Percentiles rank a stretch among this genome's conserved stretches.
phyloP scores from a whole-genome alignment of 805 yeast species.

The Ogataea paradorogensis region DNA sequence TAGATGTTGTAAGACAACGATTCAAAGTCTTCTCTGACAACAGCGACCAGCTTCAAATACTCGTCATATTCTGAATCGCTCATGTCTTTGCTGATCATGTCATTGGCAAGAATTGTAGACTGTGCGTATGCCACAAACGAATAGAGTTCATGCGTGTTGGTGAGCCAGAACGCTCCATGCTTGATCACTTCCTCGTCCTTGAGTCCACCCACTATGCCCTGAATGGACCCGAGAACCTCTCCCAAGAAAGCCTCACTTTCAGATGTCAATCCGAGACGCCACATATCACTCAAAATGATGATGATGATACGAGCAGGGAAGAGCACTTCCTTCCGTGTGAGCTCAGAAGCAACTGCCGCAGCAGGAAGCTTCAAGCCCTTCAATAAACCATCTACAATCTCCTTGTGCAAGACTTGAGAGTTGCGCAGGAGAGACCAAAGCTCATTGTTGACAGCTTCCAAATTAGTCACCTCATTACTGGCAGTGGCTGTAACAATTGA shows the following conservation, averaged over 20 bases:
- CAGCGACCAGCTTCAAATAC: constrained; percentile 82
- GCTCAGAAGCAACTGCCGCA: constrained; percentile 77
- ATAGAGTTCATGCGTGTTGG: constrained; percentile 91
- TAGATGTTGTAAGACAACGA: constrained; percentile 89
- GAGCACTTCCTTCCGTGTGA: constrained; percentile 84
- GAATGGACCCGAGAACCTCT: constrained; percentile 82
- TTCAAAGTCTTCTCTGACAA: constrained; percentile 91
- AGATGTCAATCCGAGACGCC: constrained; percentile 92
- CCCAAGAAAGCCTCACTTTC: constrained; percentile 91
- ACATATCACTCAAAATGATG: constrained; percentile 91
- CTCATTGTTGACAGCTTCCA: constrained; percentile 74
- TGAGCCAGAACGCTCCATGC: constrained; percentile 96
- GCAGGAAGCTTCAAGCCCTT: constrained; percentile 83
- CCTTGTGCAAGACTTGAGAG: constrained; percentile 69
- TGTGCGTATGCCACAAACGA: constrained; percentile 95
- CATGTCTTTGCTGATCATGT: constrained; percentile 75
- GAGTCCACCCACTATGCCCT: constrained; percentile 71
- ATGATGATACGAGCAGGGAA: constrained; percentile 96
- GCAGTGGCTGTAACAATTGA: constrained; percentile 58
- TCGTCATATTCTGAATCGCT: constrained; percentile 87
- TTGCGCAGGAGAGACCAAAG: constrained; percentile 68
- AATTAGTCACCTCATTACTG: constrained; percentile 42
- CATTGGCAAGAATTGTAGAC: constrained; percentile 83
- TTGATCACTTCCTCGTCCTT: constrained; percentile 85
- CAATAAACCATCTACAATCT: constrained; percentile 81